phyloP scores from a whole-genome alignment of 495 filamentous ascomycete species.

The Podospora pseudocomata region DNA sequence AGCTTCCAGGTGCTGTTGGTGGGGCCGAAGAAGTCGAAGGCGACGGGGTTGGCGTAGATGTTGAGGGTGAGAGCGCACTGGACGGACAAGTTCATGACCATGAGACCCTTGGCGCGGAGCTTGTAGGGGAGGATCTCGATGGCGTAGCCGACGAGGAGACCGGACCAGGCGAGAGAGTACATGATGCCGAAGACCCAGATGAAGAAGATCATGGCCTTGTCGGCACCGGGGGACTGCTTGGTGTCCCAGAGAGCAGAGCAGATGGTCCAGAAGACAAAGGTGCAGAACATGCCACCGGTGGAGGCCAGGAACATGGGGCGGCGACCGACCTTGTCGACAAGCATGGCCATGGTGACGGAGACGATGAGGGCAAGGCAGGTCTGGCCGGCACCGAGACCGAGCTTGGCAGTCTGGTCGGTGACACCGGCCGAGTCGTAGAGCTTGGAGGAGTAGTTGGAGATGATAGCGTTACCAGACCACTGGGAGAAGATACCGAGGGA shows the following conservation, averaged over 20 bases:
- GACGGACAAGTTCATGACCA: conserved; percentile 51
- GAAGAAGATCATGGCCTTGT: conserved; percentile 53
- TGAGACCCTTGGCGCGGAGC: conserved; percentile 59
- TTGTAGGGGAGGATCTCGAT: conserved; percentile 71
- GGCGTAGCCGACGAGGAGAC: conserved; percentile 62
- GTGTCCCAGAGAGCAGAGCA: conserved; percentile 41
- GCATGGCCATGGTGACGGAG: conserved; percentile 51
- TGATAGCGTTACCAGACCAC: conserved; percentile 65
- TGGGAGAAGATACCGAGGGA: conserved; percentile 63
- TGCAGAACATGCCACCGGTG: conserved; percentile 57
- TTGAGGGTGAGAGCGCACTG: conserved; percentile 52
- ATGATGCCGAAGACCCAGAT: conserved; percentile 53
- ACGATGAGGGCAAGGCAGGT: conserved; percentile 52
- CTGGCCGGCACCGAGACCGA: conserved; percentile 51
- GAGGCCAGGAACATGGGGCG: conserved; percentile 55
- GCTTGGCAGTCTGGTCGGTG: conserved; percentile 46
- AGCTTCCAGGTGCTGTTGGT: conserved; percentile 52
- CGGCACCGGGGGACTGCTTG: conserved; percentile 36
- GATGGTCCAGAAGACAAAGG: conserved; percentile 57
- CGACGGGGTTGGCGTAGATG: conserved; percentile 59
- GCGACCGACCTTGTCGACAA: conserved; percentile 60
- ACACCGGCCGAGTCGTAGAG: conserved; percentile 59
- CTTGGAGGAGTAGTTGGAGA: conserved; percentile 59
- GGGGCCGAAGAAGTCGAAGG: conserved; percentile 45
- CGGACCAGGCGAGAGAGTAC: conserved; percentile 61